Percentiles rank a stretch among this genome's conserved stretches.
Conservation (phyloP, 2,329 filamentous ascomycete genomes). For the Ascochyta koolunga region DNA sequence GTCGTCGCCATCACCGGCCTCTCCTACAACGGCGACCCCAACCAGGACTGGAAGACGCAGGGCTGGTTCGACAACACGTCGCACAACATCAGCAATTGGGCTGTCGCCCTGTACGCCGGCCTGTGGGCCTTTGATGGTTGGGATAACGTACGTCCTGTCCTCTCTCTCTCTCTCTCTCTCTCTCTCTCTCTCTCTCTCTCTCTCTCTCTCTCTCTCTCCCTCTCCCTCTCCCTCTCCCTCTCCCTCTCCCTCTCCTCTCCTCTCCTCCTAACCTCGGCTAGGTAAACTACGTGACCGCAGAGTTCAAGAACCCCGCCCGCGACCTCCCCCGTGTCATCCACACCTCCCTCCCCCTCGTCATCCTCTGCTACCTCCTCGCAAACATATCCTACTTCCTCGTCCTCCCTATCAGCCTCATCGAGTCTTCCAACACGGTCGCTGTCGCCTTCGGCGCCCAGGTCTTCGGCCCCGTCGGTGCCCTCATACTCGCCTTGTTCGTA, state of each 20-base stretch:
- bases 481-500: slow-evolving; percentile 87
- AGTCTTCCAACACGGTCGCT: slow-evolving; percentile 91
- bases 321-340: slow-evolving; percentile 95
- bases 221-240: slow-evolving; percentile 11
- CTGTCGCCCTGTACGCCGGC: slow-evolving; percentile 91
- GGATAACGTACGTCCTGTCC: slow-evolving; percentile 79
- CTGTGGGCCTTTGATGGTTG: slow-evolving; percentile 98
- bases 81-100: slow-evolving; percentile 81
- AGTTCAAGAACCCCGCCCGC: slow-evolving; percentile 88
- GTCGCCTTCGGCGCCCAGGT: slow-evolving; percentile 91
- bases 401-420: slow-evolving; percentile 78
- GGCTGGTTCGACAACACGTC: slow-evolving; percentile 90
- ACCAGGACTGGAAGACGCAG: slow-evolving; percentile 82
- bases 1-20: slow-evolving; percentile 87
- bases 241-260: not conserved
- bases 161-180: not conserved
- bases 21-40: slow-evolving; percentile 76
- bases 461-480: slow-evolving; percentile 80
- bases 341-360: slow-evolving; percentile 93
- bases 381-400: slow-evolving; percentile 96
- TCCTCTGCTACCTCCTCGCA: slow-evolving; percentile 85
- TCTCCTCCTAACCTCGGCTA: slow-evolving; percentile 47
- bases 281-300: slow-evolving; percentile 97
- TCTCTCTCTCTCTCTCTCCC: slow-evolving; percentile 12
- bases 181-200: slow-evolving; percentile 12